These are phyloP conservation scores for Plenodomus lindquistii DNA, from an alignment of 2,329 filamentous ascomycete genomes.

Conservation along the genomic window DNA sequence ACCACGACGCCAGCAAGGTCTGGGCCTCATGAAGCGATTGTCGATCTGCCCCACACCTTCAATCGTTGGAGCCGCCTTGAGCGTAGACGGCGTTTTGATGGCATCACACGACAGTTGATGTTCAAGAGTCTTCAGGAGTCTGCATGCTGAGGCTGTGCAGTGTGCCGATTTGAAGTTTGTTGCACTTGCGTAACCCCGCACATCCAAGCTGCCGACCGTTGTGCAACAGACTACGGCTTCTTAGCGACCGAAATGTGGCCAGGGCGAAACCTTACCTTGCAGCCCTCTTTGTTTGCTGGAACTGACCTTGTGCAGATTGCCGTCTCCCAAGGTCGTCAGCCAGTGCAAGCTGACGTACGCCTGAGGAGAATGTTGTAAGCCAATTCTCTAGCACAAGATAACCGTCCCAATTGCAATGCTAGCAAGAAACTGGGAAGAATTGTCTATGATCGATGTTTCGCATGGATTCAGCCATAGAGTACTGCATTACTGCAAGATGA, in stretches of 20 bases:
- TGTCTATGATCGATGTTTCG: too few species aligned
- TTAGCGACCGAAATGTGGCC: neutral
- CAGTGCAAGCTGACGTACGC: conserved; percentile 19
- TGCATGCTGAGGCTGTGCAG: neutral
- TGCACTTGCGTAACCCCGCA: conserved; percentile 20
- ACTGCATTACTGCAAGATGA: neutral
- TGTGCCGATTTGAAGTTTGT: conserved; percentile 4
- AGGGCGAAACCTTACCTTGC: neutral
- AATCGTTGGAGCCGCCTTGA: conserved; percentile 13
- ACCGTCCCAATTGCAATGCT: too few species aligned
- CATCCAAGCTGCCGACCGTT: conserved; percentile 5
- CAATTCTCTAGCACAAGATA: neutral
- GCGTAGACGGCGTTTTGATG: too few species aligned
- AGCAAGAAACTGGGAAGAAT: neutral
- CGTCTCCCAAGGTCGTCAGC: conserved; percentile 6
- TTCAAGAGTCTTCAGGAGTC: neutral
- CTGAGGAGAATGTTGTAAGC: neutral
- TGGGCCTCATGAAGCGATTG: conserved; percentile 17
- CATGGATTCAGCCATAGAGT: neutral
- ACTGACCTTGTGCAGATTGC: conserved; percentile 2
- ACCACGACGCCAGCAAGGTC: conserved; percentile 12
- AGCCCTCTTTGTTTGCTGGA: conserved; percentile 15
- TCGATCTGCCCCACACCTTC: conserved; percentile 26
- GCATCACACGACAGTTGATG: neutral
- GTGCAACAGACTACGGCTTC: neutral